Evolutionary conservation across 2,329 filamentous ascomycete species (phyloP).

Genomic region (Diaporthe destruens): DNA sequence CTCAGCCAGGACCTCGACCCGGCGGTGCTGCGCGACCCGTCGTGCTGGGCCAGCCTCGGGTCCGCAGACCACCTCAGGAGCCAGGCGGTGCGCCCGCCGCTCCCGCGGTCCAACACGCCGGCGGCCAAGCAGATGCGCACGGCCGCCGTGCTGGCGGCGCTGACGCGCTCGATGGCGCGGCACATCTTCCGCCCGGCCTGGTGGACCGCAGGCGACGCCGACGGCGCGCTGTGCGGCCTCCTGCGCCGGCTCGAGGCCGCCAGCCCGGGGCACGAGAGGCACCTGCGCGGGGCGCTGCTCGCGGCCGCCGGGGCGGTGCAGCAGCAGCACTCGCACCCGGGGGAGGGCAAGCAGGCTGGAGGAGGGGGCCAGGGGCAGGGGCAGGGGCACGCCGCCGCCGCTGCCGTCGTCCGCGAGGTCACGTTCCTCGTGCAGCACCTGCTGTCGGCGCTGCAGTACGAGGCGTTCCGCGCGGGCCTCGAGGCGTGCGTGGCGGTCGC

Average conservation of each 20-base stretch:
- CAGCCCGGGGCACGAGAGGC: conserved; percentile 48
- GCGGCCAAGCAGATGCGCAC: conserved; percentile 55
- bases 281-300: conserved; percentile 51
- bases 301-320: conserved; percentile 22
- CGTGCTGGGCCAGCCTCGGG: conserved; percentile 52
- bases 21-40: conserved; percentile 48
- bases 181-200: conserved; percentile 54
- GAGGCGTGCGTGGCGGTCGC: conserved; percentile 48
- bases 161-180: conserved; percentile 50
- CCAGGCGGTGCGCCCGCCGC: conserved; percentile 49
- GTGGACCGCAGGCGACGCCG: conserved; percentile 45
- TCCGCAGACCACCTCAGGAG: conserved; percentile 50
- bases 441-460: conserved; percentile 49
- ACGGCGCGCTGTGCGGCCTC: conserved; percentile 47
- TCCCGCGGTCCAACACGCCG: conserved; percentile 52
- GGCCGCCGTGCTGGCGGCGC: conserved; percentile 50
- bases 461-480: conserved; percentile 49
- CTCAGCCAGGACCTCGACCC: conserved; percentile 52
- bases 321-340: background rate
- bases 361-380: too few species aligned
- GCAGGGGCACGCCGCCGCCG: conserved; percentile 10
- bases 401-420: conserved; percentile 52
- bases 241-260: conserved; percentile 50
- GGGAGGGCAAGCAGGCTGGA: background rate
- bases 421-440: conserved; percentile 52